phyloP scores from a whole-genome alignment of 306 rosid species.

The Mimosa bimucronata region DNA sequence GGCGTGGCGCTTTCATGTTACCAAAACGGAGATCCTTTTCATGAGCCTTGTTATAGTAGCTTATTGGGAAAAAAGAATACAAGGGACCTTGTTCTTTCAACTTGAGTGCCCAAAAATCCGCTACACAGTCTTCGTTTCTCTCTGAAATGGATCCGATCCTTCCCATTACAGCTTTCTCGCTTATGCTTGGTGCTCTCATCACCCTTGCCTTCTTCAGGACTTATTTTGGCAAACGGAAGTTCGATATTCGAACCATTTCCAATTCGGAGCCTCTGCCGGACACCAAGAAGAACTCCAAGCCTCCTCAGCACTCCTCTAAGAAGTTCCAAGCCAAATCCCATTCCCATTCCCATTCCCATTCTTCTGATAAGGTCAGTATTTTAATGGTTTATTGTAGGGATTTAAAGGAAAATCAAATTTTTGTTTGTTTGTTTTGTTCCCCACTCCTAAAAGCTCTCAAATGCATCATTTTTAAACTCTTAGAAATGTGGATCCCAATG shows the following conservation, averaged over 20 bases:
- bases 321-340: constrained; percentile 67
- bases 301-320: constrained; percentile 50
- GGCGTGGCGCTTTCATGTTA: too few species aligned
- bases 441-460: constrained; percentile 4
- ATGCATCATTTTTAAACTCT: background rate
- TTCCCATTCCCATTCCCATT: too few species aligned
- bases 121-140: too few species aligned
- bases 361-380: constrained; percentile 72
- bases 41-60: too few species aligned
- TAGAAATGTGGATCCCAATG: background rate
- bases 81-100: too few species aligned
- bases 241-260: constrained; percentile 76
- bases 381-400: constrained; percentile 9
- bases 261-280: constrained; percentile 57
- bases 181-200: constrained; percentile 70
- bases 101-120: too few species aligned
- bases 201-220: constrained; percentile 62
- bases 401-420: background rate
- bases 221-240: constrained; percentile 72
- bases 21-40: too few species aligned
- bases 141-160: constrained; percentile 81
- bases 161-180: constrained; percentile 54
- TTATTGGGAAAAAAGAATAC: too few species aligned
- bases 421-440: too few species aligned
- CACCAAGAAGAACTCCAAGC: constrained; percentile 55